phyloP scores from a whole-genome alignment of 2,329 filamentous ascomycete genomes.

The Talaromyces sp. region DNA sequence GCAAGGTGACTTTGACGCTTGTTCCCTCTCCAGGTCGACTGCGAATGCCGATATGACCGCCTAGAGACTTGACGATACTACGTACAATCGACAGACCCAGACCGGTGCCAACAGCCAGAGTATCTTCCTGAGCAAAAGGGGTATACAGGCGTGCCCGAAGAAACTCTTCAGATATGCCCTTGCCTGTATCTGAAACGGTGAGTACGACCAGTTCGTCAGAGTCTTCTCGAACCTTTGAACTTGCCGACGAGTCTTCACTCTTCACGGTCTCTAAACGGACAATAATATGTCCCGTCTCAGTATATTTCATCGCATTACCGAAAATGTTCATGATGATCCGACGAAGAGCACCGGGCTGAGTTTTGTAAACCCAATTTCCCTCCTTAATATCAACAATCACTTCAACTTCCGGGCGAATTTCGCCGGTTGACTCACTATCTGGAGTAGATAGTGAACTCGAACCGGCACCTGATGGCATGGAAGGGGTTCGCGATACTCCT shows the following conservation, averaged over 20 bases:
- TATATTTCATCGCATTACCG: conserved; percentile 63
- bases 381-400: conserved; percentile 54
- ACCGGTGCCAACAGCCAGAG: conserved; percentile 47
- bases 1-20: conserved; percentile 50
- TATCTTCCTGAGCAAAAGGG: conserved; percentile 58
- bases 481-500: neutral
- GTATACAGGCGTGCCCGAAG: conserved; percentile 59
- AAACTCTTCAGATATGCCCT: conserved; percentile 63
- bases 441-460: conserved; percentile 17
- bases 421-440: conserved; percentile 7
- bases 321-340: conserved; percentile 62
- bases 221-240: conserved; percentile 24
- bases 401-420: conserved; percentile 34
- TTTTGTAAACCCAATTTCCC: conserved; percentile 52
- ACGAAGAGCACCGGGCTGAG: conserved; percentile 53
- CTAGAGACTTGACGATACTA: conserved; percentile 57
- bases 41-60: conserved; percentile 57
- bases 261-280: conserved; percentile 37
- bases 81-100: conserved; percentile 64
- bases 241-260: conserved; percentile 27
- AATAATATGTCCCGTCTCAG: conserved; percentile 50
- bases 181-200: conserved; percentile 61
- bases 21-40: conserved; percentile 55
- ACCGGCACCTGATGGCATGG: conserved; percentile 10
- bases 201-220: conserved; percentile 36